Percentiles rank a stretch among this genome's conserved stretches.
These are phyloP conservation scores for Rhodamnia argentea DNA, from an alignment of 345 rosid genomes.

Conservation along the genomic window DNA sequence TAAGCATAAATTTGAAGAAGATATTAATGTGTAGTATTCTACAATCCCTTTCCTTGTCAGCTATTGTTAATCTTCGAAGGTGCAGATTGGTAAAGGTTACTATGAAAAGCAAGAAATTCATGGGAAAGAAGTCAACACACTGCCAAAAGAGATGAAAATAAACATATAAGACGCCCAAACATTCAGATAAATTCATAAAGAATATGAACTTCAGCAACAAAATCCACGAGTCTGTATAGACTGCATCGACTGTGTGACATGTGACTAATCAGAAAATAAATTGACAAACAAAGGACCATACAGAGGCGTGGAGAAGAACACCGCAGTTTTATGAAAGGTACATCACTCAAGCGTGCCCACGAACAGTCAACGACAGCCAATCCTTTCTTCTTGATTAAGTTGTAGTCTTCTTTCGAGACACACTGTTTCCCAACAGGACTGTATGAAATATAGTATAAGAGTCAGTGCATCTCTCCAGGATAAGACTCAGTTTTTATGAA, in stretches of 20 bases:
- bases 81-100: not conserved
- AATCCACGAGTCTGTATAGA: not conserved
- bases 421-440: slow-evolving; percentile 92
- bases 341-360: slow-evolving; percentile 92
- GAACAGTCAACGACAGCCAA: slow-evolving; percentile 98
- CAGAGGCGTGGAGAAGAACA: slow-evolving; percentile 89
- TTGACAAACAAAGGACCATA: slow-evolving; percentile 27
- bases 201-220: not conserved
- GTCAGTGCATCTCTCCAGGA: not conserved
- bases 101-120: not conserved
- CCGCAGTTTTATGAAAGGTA: slow-evolving; percentile 84
- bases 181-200: not conserved
- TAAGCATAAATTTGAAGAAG: not conserved
- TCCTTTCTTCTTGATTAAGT: slow-evolving; percentile 70
- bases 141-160: not conserved
- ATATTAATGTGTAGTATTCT: not conserved
- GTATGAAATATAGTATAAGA: slow-evolving; percentile 3
- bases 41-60: not conserved
- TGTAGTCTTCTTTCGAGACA: slow-evolving; percentile 76
- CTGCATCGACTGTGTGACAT: not conserved
- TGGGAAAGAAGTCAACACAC: not conserved
- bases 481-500: not conserved
- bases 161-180: not conserved
- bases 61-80: not conserved
- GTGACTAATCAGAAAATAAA: not conserved